Evolutionary conservation across 805 yeast species (phyloP), one percentile per base, ranked within the genome.

Genomic region (Suhomyces faveliae): DNA sequence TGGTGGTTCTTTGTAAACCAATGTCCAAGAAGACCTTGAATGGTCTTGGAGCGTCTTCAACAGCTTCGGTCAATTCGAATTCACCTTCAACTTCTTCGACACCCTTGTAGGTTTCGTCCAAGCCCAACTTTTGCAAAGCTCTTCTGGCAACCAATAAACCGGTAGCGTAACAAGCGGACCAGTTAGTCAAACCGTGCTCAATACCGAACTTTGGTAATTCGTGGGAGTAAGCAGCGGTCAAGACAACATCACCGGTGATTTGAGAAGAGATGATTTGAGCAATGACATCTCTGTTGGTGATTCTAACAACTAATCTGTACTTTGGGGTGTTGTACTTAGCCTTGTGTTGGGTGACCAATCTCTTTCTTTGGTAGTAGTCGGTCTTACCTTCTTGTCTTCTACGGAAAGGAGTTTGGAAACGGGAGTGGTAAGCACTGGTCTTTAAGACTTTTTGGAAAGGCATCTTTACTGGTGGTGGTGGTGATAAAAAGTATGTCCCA

Each of bases 361-460:
- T 90, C 96, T 94, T 94, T 86, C 99, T 91, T 78, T 94, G 97
- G 85, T 91, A 94, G 96, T 91, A 94, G 78, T 94, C 99, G 74
- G 99, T 94, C 85, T 94, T 94, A 82, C 99, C 99, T 82, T 94
- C 97, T 77, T 96, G 89, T 87, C 99, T 89, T 85, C 99, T 91
- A 80, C 99, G 90, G 96, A 91, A 94, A 62, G 98, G 97, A 76
- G 99, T 94, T 84, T 94, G 99, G 96, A 84, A 94, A 78, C 99
- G 91, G 73, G 97, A 90, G 84, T 84, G 89, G 92, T 94, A 94
- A 63, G 97, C 92, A 70, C 96, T 84, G 73, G 82, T 78, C 85
- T 90, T 89, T 62, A 77, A 67, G 61, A 73, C 67, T 70, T 80
- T 81, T 68, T 76, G 76, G 89, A 89, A 89, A 67, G 81, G 81